Conservation (phyloP, 2,329 filamentous ascomycete genomes). For the Penicillium sp. region DNA sequence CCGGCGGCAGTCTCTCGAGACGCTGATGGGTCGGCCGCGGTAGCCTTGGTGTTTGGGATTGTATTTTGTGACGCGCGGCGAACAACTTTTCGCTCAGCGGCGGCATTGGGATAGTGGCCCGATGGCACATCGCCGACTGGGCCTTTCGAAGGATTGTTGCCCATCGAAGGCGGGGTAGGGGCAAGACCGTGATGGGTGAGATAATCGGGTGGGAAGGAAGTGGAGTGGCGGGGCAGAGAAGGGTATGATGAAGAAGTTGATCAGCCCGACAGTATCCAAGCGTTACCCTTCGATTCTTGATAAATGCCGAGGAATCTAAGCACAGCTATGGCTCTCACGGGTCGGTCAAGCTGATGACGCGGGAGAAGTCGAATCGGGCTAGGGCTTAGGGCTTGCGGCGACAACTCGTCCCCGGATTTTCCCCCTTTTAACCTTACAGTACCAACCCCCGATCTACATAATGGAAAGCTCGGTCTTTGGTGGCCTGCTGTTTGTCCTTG, state of each 20-base stretch:
- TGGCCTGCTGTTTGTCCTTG: conserved; percentile 6
- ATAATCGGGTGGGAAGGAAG: conserved; percentile 1
- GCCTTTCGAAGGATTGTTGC: conserved; percentile 49
- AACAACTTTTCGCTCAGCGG: conserved; percentile 40
- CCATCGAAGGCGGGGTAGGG: conserved; percentile 42
- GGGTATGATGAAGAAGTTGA: conserved; percentile 8
- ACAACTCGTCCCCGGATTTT: conserved; percentile 21
- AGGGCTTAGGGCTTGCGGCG: conserved; percentile 25
- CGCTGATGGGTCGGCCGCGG: conserved; percentile 45
- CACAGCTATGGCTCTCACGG: not conserved
- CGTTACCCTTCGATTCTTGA: not conserved
- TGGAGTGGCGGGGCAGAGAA: not conserved
- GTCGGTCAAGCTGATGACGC: conserved; percentile 22
- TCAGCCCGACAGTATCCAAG: conserved; percentile 26
- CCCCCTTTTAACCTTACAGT: conserved; percentile 2
- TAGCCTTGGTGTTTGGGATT: conserved; percentile 39
- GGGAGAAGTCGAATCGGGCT: conserved; percentile 14
- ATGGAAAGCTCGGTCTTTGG: not conserved
- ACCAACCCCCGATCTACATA: not conserved
- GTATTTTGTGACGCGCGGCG: conserved; percentile 44
- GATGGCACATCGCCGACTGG: conserved; percentile 29
- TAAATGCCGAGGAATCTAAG: conserved; percentile 7
- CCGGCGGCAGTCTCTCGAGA: conserved; percentile 45
- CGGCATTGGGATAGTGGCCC: conserved; percentile 26
- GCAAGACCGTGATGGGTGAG: conserved; percentile 3